Percentiles rank a stretch among this genome's conserved stretches.
Conservation (phyloP, 768 basidiomycete genomes). For the Tylopilus subfusipes region DNA sequence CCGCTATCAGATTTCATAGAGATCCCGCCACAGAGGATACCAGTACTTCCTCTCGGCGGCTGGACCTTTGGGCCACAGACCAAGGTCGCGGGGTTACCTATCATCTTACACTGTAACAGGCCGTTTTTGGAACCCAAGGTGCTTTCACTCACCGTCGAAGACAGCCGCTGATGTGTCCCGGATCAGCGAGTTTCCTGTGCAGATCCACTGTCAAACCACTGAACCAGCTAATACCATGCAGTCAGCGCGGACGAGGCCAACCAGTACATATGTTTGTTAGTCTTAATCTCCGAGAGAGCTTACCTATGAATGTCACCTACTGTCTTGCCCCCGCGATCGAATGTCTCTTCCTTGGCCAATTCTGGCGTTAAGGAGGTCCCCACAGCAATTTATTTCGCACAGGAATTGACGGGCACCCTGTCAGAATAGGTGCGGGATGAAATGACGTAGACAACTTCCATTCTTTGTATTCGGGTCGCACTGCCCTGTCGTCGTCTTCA, state of each 20-base stretch:
- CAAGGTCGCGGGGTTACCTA: background rate
- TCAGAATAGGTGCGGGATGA: background rate
- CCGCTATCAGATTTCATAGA: constrained; percentile 1
- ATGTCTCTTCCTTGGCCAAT: background rate
- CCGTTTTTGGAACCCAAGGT: background rate
- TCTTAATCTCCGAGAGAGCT: constrained; percentile 8
- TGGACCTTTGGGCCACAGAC: background rate
- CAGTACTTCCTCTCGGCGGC: background rate
- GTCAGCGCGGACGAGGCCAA: background rate
- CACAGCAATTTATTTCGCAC: constrained; percentile 12
- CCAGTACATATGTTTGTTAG: background rate
- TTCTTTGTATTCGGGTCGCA: constrained; percentile 9
- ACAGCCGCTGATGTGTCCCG: background rate
- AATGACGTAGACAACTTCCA: constrained; percentile 15
- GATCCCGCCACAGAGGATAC: background rate
- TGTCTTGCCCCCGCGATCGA: background rate
- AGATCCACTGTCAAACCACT: background rate
- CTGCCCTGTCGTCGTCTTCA: constrained; percentile 7
- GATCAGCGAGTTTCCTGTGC: background rate
- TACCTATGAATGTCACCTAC: background rate
- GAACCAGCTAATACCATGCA: background rate
- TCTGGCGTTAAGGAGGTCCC: background rate
- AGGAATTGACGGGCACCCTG: constrained; percentile 7
- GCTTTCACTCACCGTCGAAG: background rate
- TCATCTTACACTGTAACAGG: background rate